Evolutionary conservation across 345 rosid species (phyloP).

Genomic region (Stellera chamaejasme): DNA sequence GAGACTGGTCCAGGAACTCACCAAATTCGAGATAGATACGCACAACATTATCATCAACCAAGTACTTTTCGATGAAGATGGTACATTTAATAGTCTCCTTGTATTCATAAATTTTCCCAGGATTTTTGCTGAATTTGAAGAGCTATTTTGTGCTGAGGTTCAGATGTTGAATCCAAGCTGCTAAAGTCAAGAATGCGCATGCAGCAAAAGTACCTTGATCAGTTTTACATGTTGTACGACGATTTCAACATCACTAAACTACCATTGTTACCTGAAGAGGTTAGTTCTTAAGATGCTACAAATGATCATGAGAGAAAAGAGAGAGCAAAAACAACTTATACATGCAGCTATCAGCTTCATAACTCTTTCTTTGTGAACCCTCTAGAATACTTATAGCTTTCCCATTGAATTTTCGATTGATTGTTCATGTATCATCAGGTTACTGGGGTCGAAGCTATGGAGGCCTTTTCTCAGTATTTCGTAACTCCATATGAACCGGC

Average conservation of each 20-base stretch:
- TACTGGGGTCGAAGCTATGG: conserved; percentile 88
- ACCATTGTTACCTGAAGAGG: conserved; percentile 96
- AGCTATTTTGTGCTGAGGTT: conserved; percentile 7
- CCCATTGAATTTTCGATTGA: too few relatives aligned
- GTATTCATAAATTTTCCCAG: not conserved
- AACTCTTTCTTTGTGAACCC: too few relatives aligned
- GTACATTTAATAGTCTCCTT: conserved; percentile 18
- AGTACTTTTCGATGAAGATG: conserved; percentile 87
- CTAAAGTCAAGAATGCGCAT: conserved; percentile 91
- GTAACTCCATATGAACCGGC: conserved; percentile 53
- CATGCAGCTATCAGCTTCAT: too few relatives aligned
- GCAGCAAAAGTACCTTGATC: conserved; percentile 98
- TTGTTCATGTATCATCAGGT: conserved; percentile 47
- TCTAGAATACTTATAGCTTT: too few relatives aligned
- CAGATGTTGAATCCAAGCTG: conserved; percentile 84
- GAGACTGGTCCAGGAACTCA: conserved; percentile 96
- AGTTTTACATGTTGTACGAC: conserved; percentile 95
- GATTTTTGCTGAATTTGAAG: conserved; percentile 8
- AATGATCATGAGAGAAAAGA: too few relatives aligned
- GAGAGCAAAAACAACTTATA: too few relatives aligned
- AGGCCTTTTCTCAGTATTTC: conserved; percentile 62
- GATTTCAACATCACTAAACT: conserved; percentile 96
- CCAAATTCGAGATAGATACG: conserved; percentile 96
- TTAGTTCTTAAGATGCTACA: conserved; percentile 10
- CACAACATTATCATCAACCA: conserved; percentile 96